Evolutionary conservation across 495 filamentous ascomycete genomes (phyloP).

Genomic region (Echria macrotheca): DNA sequence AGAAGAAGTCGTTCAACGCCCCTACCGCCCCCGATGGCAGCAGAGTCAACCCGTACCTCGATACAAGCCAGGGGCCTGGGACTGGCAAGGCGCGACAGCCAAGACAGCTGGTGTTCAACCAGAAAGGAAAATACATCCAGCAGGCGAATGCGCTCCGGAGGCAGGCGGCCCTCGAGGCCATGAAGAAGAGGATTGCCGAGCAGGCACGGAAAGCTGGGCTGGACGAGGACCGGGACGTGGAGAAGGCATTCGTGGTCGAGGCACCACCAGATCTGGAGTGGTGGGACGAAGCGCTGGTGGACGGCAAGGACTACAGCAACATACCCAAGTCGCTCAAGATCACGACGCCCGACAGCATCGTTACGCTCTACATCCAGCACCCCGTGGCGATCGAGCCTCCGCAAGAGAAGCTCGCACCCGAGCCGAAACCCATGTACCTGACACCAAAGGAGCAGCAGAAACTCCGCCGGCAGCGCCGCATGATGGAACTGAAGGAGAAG

Average conservation of each 20-base stretch:
- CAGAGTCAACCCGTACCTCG: constrained; percentile 80
- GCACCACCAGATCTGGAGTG: constrained; percentile 87
- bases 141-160: constrained; percentile 83
- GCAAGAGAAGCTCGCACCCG: constrained; percentile 73
- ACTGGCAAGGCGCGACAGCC: constrained; percentile 58
- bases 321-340: constrained; percentile 68
- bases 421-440: constrained; percentile 85
- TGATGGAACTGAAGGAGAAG: constrained; percentile 88
- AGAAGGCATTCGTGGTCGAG: constrained; percentile 84
- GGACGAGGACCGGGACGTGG: constrained; percentile 83
- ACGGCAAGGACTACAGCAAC: constrained; percentile 64
- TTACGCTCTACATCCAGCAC: constrained; percentile 87
- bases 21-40: constrained; percentile 27
- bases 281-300: constrained; percentile 91
- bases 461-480: constrained; percentile 80
- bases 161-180: constrained; percentile 81
- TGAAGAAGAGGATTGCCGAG: constrained; percentile 89
- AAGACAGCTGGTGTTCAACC: constrained; percentile 81
- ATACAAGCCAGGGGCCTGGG: constrained; percentile 56
- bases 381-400: constrained; percentile 88
- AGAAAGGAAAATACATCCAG: constrained; percentile 94
- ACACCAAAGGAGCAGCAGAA: constrained; percentile 90
- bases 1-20: constrained; percentile 31
- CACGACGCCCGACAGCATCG: constrained; percentile 69
- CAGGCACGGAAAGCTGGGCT: constrained; percentile 78